A percentile compares a stretch with the other conserved stretches of the same genome.
These are phyloP conservation scores for Globisporangium okanoganense DNA, from an alignment of 352 stramenopile species.

Conservation along the genomic window DNA sequence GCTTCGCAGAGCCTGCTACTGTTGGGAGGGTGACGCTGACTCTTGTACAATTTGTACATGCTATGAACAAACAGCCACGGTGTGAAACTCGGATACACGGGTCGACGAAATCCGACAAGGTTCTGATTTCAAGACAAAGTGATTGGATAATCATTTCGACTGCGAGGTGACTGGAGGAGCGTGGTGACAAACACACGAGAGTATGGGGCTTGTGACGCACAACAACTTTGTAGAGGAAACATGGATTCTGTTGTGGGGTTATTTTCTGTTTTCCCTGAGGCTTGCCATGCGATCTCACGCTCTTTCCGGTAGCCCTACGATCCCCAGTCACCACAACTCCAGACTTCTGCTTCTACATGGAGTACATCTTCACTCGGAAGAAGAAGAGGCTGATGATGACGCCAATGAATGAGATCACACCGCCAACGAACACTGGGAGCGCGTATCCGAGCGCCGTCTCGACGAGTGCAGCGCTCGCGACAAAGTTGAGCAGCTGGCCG, in stretches of 20 bases:
- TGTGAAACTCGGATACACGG: conserved; percentile 20
- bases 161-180: too few relatives aligned
- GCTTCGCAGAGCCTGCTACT: neutral
- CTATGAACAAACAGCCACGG: conserved; percentile 5
- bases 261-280: neutral
- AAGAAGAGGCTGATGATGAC: conserved; percentile 56
- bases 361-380: conserved; percentile 75
- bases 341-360: conserved; percentile 35
- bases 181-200: too few relatives aligned
- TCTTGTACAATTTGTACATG: neutral
- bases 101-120: conserved; percentile 2
- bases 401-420: conserved; percentile 44
- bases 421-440: conserved; percentile 26
- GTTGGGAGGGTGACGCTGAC: neutral
- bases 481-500: conserved; percentile 54
- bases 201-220: too few relatives aligned
- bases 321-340: neutral
- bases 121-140: conserved; percentile 1
- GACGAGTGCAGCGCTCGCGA: conserved; percentile 33
- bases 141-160: too few relatives aligned
- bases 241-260: neutral
- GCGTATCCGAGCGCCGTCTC: conserved; percentile 20
- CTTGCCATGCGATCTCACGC: neutral
- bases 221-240: neutral
- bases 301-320: neutral